Evolutionary conservation across 164 flowering plant genomes (phyloP).

Genomic region (Amborella trichopoda): DNA sequence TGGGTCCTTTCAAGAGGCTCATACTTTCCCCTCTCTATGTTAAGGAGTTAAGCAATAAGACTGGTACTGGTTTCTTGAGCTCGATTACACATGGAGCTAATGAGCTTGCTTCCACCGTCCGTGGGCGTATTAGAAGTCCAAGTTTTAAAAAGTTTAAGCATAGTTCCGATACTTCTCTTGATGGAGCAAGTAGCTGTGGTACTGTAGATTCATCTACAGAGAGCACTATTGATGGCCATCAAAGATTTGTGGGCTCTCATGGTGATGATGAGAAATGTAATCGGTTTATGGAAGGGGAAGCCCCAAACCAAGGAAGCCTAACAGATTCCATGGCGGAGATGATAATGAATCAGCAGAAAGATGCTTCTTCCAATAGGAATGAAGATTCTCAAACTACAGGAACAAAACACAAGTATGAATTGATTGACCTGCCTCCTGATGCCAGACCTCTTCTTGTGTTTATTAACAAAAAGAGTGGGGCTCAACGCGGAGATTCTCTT

Average conservation of each 20-base stretch:
- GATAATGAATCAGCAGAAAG: slow-evolving; percentile 29
- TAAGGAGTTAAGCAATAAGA: slow-evolving; percentile 36
- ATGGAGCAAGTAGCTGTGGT: slow-evolving; percentile 29
- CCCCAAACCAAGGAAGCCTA: slow-evolving; percentile 18
- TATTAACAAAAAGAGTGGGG: slow-evolving; percentile 94
- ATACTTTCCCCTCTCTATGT: slow-evolving; percentile 81
- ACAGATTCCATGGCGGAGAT: slow-evolving; percentile 27
- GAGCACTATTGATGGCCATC: slow-evolving; percentile 25
- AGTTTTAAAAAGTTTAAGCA: slow-evolving; percentile 68
- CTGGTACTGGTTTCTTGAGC: slow-evolving; percentile 60
- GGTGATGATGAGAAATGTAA: slow-evolving; percentile 26
- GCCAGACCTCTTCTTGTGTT: slow-evolving; percentile 88
- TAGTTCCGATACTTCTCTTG: slow-evolving; percentile 46
- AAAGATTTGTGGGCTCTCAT: slow-evolving; percentile 27
- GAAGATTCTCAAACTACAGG: slow-evolving; percentile 38
- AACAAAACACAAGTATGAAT: slow-evolving; percentile 53
- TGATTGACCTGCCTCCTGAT: slow-evolving; percentile 77
- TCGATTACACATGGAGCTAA: slow-evolving; percentile 95
- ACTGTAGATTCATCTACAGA: slow-evolving; percentile 42
- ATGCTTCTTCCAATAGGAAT: slow-evolving; percentile 30
- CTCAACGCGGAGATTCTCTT: slow-evolving; percentile 80
- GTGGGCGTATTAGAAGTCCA: slow-evolving; percentile 56
- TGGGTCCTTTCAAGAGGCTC: slow-evolving; percentile 79
- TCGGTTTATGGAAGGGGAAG: slow-evolving; percentile 21
- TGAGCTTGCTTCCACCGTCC: slow-evolving; percentile 87